Base-by-base conservation (phyloP, 371 early-diverging fungal genomes). In the Rhizopus sp. region DNA sequence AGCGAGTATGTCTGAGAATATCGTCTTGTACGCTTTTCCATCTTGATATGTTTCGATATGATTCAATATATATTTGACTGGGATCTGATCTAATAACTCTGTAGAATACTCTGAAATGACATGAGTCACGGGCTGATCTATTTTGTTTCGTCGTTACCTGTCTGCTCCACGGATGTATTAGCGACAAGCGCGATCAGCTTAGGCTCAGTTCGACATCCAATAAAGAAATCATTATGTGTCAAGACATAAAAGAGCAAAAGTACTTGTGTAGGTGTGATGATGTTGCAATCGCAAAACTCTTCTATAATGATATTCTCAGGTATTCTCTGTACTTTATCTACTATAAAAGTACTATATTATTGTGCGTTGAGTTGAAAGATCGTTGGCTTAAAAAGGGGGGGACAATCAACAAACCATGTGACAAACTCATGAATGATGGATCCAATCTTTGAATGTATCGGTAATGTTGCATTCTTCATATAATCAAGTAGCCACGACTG, bases 1-100 rank as follows among this genome's bases (percentile, higher is more conserved):
- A 7, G 70, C 66, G 4, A 77, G 35, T 16, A 81, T 46, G 55
- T 81, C 77, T 12, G 76, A 64, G 55, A 75, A 79, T 3, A 81
- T 74, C 3, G 67, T 59, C 35, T 60, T 62, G 38, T 77, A 81
- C 7, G 68, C 74, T 4, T 55, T 42, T 15, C 64, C 65, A 9
- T 60, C 37, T 23, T 70, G 60, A 45, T 60, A 58, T 4, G 45
- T 41, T 42, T 81, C 79, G 5, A 73, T 66, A 57, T 73, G 65
- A 30, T 67, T 70, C 13, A 81, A 53, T 5, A 81, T 69, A 9
- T 59, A 58, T n/a, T 76, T 73, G 15, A 79, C 64, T 5, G 79
- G 76, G 16, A 81, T 70, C 13, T 50, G 55, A 49, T 72, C 67
- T 8, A 73, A 44, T 8, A 77, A 39, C 3, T 57, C 49, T 7